Base-by-base conservation (phyloP, 2,329 filamentous ascomycete genomes). In the Biscogniauxia marginata region DNA sequence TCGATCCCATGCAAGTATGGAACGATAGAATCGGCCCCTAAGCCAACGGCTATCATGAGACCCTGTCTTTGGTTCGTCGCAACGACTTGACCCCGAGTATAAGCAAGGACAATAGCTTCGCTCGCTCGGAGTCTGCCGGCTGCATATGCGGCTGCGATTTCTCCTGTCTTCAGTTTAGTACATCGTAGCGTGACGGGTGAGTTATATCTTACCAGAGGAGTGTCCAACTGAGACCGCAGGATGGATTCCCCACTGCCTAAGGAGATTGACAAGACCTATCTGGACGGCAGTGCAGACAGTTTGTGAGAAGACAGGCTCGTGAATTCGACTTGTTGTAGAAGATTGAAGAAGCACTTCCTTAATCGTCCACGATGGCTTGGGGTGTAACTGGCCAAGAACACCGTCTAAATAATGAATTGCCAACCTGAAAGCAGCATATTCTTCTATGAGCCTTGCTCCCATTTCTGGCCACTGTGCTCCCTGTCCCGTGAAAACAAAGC, bases 181-280 rank as follows among this genome's bases (percentile, higher is more conserved):
- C n/a, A n/a, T n/a, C n/a, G n/a, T n/a, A n/a, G n/a, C n/a, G n/a
- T n/a, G n/a, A n/a, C n/a, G n/a, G n/a, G n/a, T n/a, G n/a, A n/a
- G n/a, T n/a, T n/a, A n/a, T n/a, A n/a, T n/a, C n/a, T n/a, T n/a
- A 13, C 30, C 30, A 8, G 30, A 67, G 1, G 68, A 71, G 30
- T 76, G 69, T 7, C 75, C 73, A 1, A 69, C 76, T 24, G 79
- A 76, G 46, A 71, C 66, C 4, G 58, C 53, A 2, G 74, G 71
- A 9, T 60, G 52, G 7, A 76, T 52, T 3, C 65, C 65, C 59
- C 68, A 69, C 1, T 65, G 65, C 2, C 56, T 58, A 21, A 75
- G 69, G 1, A 74, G 53, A 13, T 72, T 66, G 4, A 74, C 67
- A 2, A 76, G 53, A 5, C 66, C 73, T n/a, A 75, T 66, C 53